These are phyloP conservation scores for Volvox carteri DNA, from an alignment of 163 green algal genomes.

Conservation along the genomic window DNA sequence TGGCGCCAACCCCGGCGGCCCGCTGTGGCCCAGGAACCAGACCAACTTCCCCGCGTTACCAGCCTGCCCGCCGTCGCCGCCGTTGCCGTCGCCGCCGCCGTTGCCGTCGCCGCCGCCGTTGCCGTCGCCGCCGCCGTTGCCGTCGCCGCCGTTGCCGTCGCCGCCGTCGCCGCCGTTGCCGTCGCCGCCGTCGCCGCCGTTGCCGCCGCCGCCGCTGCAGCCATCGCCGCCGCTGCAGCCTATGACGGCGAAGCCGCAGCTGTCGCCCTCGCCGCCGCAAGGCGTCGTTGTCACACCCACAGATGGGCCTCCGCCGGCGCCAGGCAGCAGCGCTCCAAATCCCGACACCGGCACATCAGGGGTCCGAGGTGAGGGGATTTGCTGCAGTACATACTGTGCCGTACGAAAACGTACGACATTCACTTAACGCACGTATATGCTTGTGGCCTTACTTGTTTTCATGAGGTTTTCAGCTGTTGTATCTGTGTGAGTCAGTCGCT, in stretches of 20 bases:
- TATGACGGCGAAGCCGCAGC: neutral
- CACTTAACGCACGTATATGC: too few species aligned
- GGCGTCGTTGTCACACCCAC: neutral
- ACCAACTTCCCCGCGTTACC: neutral
- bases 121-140: neutral
- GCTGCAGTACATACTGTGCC: too few species aligned
- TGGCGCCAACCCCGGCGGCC: slow-evolving; percentile 24
- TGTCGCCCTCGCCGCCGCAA: slow-evolving; percentile 3
- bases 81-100: neutral
- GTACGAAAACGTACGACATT: too few species aligned
- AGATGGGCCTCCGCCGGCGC: neutral
- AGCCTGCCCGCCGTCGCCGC: neutral
- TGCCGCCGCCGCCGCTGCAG: neutral
- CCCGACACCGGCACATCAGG: too few species aligned
- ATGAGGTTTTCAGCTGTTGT: too few species aligned
- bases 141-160: neutral
- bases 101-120: neutral
- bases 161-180: neutral
- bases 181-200: neutral
- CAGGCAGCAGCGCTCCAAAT: neutral
- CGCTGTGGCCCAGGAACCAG: neutral
- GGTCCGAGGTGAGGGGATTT: too few species aligned
- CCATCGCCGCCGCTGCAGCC: neutral
- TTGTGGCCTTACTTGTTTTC: too few species aligned
- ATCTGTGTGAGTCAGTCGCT: too few species aligned